Conservation (phyloP, 257 asterid species). For the Linaria vulgaris region DNA sequence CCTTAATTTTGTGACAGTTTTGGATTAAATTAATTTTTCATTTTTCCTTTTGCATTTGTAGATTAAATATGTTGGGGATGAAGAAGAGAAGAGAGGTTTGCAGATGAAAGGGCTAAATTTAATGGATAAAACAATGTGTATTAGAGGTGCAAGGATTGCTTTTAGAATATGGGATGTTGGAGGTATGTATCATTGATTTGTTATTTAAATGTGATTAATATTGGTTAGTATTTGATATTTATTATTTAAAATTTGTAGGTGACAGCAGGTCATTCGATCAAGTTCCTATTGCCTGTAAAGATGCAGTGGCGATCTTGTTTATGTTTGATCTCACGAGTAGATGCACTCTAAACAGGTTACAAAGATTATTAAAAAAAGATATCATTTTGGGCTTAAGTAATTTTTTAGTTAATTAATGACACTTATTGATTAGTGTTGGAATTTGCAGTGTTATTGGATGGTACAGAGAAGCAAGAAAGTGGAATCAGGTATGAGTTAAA, state of each 20-base stretch:
- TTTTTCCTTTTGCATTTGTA: constrained; percentile 16
- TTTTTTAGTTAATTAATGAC: not conserved
- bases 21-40: no score
- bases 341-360: constrained; percentile 62
- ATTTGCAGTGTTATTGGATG: constrained; percentile 71
- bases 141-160: constrained; percentile 77
- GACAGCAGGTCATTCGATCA: constrained; percentile 65
- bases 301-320: constrained; percentile 78
- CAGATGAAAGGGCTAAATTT: constrained; percentile 76
- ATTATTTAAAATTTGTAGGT: constrained; percentile 41
- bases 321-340: constrained; percentile 95
- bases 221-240: not conserved
- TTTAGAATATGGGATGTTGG: constrained; percentile 91
- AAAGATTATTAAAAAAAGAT: not conserved
- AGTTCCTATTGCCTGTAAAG: constrained; percentile 90
- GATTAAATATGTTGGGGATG: constrained; percentile 86
- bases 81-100: constrained; percentile 59
- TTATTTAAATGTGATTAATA: not conserved
- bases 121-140: constrained; percentile 64
- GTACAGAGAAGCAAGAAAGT: constrained; percentile 80
- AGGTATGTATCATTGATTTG: constrained; percentile 42
- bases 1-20: no score
- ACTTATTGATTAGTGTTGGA: not conserved
- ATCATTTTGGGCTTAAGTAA: not conserved
- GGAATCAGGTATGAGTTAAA: constrained; percentile 66